Base-by-base conservation (phyloP, 805 yeast species). In the Wickerhamomyces xylosicus region DNA sequence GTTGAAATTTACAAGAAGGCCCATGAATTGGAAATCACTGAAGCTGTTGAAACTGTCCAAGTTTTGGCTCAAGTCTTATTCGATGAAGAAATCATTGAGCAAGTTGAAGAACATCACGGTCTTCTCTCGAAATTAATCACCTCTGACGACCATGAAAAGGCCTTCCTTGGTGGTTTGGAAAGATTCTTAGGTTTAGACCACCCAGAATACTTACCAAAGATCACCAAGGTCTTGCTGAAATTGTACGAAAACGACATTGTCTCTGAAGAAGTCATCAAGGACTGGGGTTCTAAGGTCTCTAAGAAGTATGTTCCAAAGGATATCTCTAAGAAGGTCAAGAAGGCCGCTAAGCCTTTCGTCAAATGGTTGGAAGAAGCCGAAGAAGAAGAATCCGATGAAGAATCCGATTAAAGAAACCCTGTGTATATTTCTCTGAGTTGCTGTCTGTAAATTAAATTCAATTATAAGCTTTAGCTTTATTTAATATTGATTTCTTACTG, bases 361-460 rank as follows among this genome's bases (percentile, higher is more conserved):
- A 78, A 82, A 49, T 92, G 98, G 98, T 75, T 92, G 49, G 80
- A 86, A 57, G 89, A 84, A 62, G 97, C 98, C 44, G 96, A 86
- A 50, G 84, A 77, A 48, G 81, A 76, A 36, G 85, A 78, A 47
- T 75, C 64, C 35, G 63, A 58, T 35, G 62, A 55, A 34, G 58
- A 53, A 36, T 46, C 40, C 10, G 42, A 41, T 7, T 41, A 37
- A 21, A 25, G 22, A 33, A 33, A 10, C 29, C 14, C 9, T n/a
- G 6, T 15, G 13, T 22, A 9, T 22, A 9, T 22, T 22, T 13
- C 28, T 22, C 9, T 13, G 13, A 31, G 19, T 5, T 16, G 18
- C 13, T 31, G 33, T 31, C n/a, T 21, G 25, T 21, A 10, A 7
- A 21, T 21, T 21, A n/a, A n/a, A n/a, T n/a, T n/a, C n/a, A n/a